phyloP scores from a whole-genome alignment of 2,329 filamentous ascomycete genomes.

The Pseudocercospora fuligena region DNA sequence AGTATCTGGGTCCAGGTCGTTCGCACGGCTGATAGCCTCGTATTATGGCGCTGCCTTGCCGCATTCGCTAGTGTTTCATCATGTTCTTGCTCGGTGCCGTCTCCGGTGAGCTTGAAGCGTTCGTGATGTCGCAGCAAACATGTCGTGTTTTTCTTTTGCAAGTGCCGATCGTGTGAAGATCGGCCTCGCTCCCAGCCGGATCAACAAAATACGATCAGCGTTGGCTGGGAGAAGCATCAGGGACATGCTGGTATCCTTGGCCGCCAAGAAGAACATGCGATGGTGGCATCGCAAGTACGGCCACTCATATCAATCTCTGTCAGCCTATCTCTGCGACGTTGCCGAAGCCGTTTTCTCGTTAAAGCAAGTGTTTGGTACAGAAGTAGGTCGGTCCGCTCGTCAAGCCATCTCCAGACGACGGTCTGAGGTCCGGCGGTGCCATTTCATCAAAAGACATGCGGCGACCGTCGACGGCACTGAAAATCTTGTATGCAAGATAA shows the following conservation, averaged over 20 bases:
- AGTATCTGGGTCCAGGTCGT: no score
- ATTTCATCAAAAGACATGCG: background rate
- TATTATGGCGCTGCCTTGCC: background rate
- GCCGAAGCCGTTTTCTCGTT: background rate
- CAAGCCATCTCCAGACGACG: background rate
- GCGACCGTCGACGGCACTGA: background rate
- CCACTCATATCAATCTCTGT: background rate
- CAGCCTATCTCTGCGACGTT: background rate
- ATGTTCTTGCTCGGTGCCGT: background rate
- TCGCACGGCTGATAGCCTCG: background rate
- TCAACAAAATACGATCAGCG: background rate
- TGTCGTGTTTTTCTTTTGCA: no score
- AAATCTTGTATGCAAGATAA: background rate
- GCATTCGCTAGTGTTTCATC: background rate
- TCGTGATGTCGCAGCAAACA: background rate
- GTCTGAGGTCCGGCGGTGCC: background rate
- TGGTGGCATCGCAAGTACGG: background rate
- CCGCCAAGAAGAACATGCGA: conserved; percentile 3
- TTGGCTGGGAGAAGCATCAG: background rate
- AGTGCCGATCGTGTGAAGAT: background rate
- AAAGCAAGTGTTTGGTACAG: background rate
- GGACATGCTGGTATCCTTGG: conserved; percentile 7
- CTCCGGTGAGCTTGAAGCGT: background rate
- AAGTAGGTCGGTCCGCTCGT: background rate
- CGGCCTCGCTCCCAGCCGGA: background rate